These are phyloP conservation scores for Podila clonocystis DNA, from an alignment of 192 early-diverging fungal genomes.

Conservation along the genomic window DNA sequence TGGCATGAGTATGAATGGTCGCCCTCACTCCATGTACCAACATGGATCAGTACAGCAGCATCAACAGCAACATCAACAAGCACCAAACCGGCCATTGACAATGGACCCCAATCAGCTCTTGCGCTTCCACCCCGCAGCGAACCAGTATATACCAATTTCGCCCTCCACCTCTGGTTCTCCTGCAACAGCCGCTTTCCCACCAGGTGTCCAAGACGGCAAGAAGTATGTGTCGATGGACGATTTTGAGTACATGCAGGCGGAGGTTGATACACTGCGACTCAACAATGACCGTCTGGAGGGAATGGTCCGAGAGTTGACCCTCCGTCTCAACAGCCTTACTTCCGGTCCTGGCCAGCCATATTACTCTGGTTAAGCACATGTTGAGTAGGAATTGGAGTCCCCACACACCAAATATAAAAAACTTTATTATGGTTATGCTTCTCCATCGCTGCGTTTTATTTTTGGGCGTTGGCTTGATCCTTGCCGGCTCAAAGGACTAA, in stretches of 20 bases:
- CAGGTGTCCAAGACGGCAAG: conserved; percentile 18
- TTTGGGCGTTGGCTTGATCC: too few species aligned
- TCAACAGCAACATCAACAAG: background rate
- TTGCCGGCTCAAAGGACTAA: too few species aligned
- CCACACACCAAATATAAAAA: too few species aligned
- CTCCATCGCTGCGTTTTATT: too few species aligned
- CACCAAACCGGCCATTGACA: conserved; percentile 23
- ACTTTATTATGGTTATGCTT: too few species aligned
- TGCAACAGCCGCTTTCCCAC: conserved; percentile 5
- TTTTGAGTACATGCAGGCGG: conserved; percentile 52
- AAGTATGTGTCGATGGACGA: conserved; percentile 45
- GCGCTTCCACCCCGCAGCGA: conserved; percentile 33
- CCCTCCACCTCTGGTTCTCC: conserved; percentile 22
- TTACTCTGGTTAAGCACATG: conserved; percentile 17
- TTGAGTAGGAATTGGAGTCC: too few species aligned
- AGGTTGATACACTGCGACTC: conserved; percentile 35
- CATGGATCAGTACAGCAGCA: conserved; percentile 12
- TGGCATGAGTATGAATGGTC: conserved; percentile 5
- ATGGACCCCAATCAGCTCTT: conserved; percentile 46
- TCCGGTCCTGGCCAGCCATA: conserved; percentile 23
- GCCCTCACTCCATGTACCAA: conserved; percentile 37
- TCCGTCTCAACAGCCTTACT: conserved; percentile 27
- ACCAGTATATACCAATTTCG: conserved; percentile 49
- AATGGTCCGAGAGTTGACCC: conserved; percentile 35
- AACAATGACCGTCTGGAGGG: conserved; percentile 49